Evolutionary conservation across 306 rosid species (phyloP).

Genomic region (Glycine soja): DNA sequence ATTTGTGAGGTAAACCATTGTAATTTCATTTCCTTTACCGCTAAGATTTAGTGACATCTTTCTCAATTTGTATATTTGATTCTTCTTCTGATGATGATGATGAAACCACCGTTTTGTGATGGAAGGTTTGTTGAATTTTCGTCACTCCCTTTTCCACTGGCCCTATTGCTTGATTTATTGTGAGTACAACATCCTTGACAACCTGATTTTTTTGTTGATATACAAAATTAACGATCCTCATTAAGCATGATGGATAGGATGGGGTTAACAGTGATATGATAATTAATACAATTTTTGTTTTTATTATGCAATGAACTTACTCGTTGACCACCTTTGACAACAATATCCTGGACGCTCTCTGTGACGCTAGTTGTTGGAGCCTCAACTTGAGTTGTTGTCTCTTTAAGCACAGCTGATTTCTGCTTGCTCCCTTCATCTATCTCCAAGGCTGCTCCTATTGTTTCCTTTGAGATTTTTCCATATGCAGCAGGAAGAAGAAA

Average conservation of each 20-base stretch:
- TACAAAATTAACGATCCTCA: background rate
- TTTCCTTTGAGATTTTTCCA: conserved; percentile 56
- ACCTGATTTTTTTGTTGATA: conserved; percentile 58
- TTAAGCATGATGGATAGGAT: background rate
- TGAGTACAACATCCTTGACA: conserved; percentile 83
- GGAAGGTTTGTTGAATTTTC: conserved; percentile 76
- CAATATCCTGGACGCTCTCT: conserved; percentile 90
- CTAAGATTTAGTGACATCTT: conserved; percentile 45
- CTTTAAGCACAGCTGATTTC: conserved; percentile 60
- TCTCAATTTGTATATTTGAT: conserved; percentile 57
- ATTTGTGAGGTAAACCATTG: background rate
- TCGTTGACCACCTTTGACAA: conserved; percentile 80
- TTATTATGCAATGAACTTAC: conserved; percentile 56
- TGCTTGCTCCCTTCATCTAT: conserved; percentile 51
- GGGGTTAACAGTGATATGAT: background rate
- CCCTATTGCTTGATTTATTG: conserved; percentile 87
- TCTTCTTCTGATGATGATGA: too few relatives aligned
- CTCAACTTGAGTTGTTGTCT: conserved; percentile 58
- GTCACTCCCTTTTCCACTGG: conserved; percentile 91
- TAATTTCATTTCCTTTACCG: conserved; percentile 37
- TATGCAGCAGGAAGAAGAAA: conserved; percentile 48
- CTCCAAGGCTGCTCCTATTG: conserved; percentile 49
- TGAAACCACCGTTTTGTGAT: conserved; percentile 58
- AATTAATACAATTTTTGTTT: background rate
- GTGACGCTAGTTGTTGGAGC: conserved; percentile 81